Base-by-base conservation (phyloP, 2,329 filamentous ascomycete genomes). In the Sporothrix pseudoabietina region DNA sequence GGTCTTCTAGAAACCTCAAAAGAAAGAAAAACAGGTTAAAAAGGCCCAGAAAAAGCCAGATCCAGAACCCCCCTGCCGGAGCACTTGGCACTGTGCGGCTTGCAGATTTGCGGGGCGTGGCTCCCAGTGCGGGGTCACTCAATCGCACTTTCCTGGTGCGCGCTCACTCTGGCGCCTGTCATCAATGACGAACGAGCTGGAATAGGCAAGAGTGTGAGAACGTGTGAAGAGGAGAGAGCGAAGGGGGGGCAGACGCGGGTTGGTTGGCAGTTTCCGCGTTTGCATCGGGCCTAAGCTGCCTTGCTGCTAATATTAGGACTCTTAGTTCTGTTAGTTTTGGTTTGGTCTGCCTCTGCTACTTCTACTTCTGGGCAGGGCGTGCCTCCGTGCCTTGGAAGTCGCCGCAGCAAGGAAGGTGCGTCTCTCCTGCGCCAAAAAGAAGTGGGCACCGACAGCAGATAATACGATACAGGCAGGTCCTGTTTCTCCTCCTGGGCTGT, bases 311-410 rank as follows among this genome's bases (percentile, higher is more conserved):
- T 44, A 65, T 44, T 65, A 65, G 61, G 55, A 12, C n/a, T 61
- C 14, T 52, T 52, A 7, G 47, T 52, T 55, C 52, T 55, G 22
- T 55, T 26, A 26, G 52, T 10, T 55, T 49, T 2, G 30, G 52
- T 30, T 55, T 55, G 52, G 52, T n/a, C 52, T 55, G 52, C 52
- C 8, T 55, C 52, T 55, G 52, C 22, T 7, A 26, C n/a, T 55
- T 35, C 59, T 44, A 8, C 35, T n/a, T 61, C 30, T 39, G 16
- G 57, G 32, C 57, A n/a, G 49, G 30, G 44, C 39, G 22, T 19
- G 70, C 71, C 71, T 72, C 68, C 59, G 19, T 71, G 70, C 71
- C 71, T 72, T 72, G 71, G 71, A 63, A 72, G 30, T 71, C 47
- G 61, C 61, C 61, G 61, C 39, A 65, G 61, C 61, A 65, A 47